Base-by-base conservation (phyloP, 352 stramenopile genomes). In the Globisporangium ultimum region DNA sequence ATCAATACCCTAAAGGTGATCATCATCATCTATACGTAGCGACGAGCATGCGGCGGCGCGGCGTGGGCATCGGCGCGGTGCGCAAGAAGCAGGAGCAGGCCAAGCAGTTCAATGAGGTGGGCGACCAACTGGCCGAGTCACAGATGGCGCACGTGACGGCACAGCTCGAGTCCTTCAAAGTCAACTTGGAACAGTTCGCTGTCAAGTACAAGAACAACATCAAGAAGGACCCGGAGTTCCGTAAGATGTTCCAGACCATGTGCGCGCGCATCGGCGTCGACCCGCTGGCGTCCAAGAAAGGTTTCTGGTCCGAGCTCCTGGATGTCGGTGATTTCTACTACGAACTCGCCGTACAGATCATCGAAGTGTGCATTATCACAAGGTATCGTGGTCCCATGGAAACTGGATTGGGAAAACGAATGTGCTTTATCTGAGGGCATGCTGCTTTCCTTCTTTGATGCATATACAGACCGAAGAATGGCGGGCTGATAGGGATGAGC, bases 311-410 rank as follows among this genome's bases (percentile, higher is more conserved):
- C 14, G 88, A 97, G 68, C 65, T 98, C 18, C 81, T 99, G 12
- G 97, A 98, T 21, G 95, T 99, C 45, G 97, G 97, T 12, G 96
- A 99, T 60, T 99, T 99, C 70, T 99, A 99, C 80, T 99, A 99
- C 73, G 97, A 99, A 67, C 76, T 99, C n/a, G 91, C 93, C 6
- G 94, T 99, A 22, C 98, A 99, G 72, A 98, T 99, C 61, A 97
- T 98, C 40, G 96, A 99, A 67, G 89, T 99, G 36, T 98, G 97
- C 66, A 95, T 99, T 61, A 78, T 97, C 15, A 99, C 93, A 40
- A 65, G 93, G 66, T 86, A 71, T 46, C 53, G 47, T 21, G 32
- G 1, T 47, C 5, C 28, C 28, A 10, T 36, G 28, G 22, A 13
- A 50, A 41, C 18, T 49, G 3, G 17, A 49, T 47, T 11, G 22